Percentiles rank a stretch among this genome's conserved stretches.
These are phyloP conservation scores for Knoxia roxburghii DNA, from an alignment of 257 asterid genomes.

Conservation along the genomic window DNA sequence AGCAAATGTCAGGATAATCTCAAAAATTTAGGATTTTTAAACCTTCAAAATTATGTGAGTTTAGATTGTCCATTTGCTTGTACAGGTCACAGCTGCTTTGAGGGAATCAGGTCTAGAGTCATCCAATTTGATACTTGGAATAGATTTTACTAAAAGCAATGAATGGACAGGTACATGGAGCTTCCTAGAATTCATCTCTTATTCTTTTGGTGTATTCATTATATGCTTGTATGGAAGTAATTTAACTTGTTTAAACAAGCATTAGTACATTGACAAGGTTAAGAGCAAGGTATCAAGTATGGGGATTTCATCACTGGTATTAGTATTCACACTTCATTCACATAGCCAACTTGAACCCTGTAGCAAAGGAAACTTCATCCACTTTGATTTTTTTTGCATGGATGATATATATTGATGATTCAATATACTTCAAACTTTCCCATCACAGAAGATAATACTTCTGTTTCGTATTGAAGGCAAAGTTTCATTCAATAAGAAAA, in stretches of 20 bases:
- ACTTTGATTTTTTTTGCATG: slow-evolving; percentile 5
- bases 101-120: slow-evolving; percentile 81
- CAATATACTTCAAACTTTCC: not conserved
- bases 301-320: not conserved
- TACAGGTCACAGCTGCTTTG: slow-evolving; percentile 65
- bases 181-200: not conserved
- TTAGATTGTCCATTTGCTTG: slow-evolving; percentile 20
- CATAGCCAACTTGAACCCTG: not conserved
- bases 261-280: not conserved
- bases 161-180: slow-evolving; percentile 74
- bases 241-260: not conserved
- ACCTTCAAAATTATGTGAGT: not conserved
- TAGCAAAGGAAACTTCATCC: not conserved
- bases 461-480: slow-evolving; percentile 48
- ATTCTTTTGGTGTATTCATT: not conserved
- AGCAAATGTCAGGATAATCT: no score
- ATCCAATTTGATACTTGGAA: slow-evolving; percentile 76
- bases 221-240: not conserved
- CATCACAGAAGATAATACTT: slow-evolving; percentile 24
- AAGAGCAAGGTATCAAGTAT: not conserved
- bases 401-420: not conserved
- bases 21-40: no score
- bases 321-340: not conserved
- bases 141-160: slow-evolving; percentile 84
- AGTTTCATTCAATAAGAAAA: slow-evolving; percentile 57